These are phyloP conservation scores for Talaromyces wortmannii DNA, from an alignment of 495 filamentous ascomycete genomes.

Conservation along the genomic window DNA sequence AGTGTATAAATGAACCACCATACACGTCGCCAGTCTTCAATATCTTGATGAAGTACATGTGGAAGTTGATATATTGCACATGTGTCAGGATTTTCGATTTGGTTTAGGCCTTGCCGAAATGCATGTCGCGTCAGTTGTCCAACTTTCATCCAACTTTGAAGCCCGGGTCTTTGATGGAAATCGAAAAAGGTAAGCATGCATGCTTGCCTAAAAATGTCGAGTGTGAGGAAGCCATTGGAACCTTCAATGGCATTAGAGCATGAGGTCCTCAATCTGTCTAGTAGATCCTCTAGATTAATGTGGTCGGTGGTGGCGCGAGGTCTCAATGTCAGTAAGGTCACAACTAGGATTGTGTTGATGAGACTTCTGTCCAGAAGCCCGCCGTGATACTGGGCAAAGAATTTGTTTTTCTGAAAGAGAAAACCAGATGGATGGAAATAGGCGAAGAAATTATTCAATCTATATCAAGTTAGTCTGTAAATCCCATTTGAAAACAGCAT, in stretches of 20 bases:
- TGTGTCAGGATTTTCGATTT: not conserved
- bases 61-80: not conserved
- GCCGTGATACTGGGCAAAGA: not conserved
- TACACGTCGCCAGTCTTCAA: not conserved
- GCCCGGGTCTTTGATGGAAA: not conserved
- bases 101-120: not conserved
- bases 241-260: not conserved
- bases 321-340: not conserved
- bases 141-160: not conserved
- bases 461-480: not conserved
- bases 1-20: conserved; percentile 1
- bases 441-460: not conserved
- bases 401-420: not conserved
- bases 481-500: not conserved
- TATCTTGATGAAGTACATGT: not conserved
- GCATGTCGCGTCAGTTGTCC: not conserved
- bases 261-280: not conserved
- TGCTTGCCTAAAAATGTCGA: not conserved
- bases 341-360: not conserved
- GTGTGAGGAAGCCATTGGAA: not conserved
- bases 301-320: not conserved
- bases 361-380: not conserved
- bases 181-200: not conserved
- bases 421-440: not conserved
- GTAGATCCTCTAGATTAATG: not conserved